Evolutionary conservation across 352 stramenopile species (phyloP), one percentile per base, ranked within the genome.

Genomic region (Saprolegnia diclina): DNA sequence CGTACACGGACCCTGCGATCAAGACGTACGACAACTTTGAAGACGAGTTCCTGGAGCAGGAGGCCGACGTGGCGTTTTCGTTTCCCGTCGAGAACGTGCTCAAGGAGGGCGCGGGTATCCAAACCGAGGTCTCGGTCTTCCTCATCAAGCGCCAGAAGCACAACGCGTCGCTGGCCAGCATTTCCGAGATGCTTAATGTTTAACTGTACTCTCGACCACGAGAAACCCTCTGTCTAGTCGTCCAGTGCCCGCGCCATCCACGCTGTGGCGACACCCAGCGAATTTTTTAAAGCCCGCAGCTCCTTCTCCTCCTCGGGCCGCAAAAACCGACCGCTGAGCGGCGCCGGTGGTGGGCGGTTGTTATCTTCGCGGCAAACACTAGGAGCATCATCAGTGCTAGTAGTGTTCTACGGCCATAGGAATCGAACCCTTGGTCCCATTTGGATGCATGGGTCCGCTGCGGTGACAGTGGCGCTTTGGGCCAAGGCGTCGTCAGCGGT

Each of bases 1-100:
- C 81, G 56, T 86, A 90, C 73, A 80, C 79, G 35, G 76, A 87
- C 69, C 85, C 71, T 18, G 77, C 75, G 0, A 56, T 69, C 61
- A 92, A 89, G 80, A 81, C 89, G 65, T 94, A 88, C 67, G 72
- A 81, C 73, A 92, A 94, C 74, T 94, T 94, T 71, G 87, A 94
- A 65, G 87, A 94, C 68, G 87, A 94, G 68, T 94, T 94, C 71
- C 71, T 92, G 13, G 83, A 92, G 73, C 74, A 83, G 54, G 79
- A 91, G 37, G 87, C 83, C 14, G 77, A 90, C 55, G 29, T 92
- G 21, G 59, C 56, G 44, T 94, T 90, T 70, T 72, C 82, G 16
- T 90, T 94, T 62, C 84, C 13, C 75, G 85, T 62, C 76, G 79
- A 64, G 84, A 91, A 44, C 80, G 81, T 64, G 82, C 90, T 46